Conservation (phyloP, 768 basidiomycete species). For the Boletus coccyginus region DNA sequence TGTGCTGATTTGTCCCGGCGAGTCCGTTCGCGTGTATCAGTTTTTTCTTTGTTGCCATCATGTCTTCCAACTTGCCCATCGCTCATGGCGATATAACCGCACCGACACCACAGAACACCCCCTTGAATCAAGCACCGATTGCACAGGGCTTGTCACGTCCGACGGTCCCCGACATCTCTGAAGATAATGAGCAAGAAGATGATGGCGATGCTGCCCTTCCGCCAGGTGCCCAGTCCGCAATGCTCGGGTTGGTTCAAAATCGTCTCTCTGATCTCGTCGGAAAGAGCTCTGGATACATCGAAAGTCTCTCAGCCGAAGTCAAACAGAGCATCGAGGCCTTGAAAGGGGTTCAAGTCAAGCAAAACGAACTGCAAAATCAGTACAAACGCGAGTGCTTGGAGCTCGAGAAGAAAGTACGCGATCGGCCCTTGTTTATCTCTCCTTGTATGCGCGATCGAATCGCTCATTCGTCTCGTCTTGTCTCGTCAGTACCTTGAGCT, state of each 20-base stretch:
- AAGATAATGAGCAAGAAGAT: slow-evolving; percentile 72
- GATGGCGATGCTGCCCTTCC: slow-evolving; percentile 47
- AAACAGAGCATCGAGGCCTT: slow-evolving; percentile 86
- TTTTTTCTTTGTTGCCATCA: slow-evolving; percentile 35
- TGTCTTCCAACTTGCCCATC: slow-evolving; percentile 74
- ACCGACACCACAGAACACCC: slow-evolving; percentile 95
- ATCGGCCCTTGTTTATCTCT: slow-evolving; percentile 7
- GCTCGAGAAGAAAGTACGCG: slow-evolving; percentile 87
- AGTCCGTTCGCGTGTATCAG: slow-evolving; percentile 18
- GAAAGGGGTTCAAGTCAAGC: slow-evolving; percentile 91
- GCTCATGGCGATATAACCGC: slow-evolving; percentile 61
- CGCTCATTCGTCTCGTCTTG: slow-evolving; percentile 2
- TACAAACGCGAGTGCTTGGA: slow-evolving; percentile 93
- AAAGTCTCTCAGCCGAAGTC: slow-evolving; percentile 76
- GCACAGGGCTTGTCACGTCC: slow-evolving; percentile 78
- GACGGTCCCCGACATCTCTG: slow-evolving; percentile 82
- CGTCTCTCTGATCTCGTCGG: slow-evolving; percentile 84
- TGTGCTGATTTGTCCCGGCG: slow-evolving; percentile 22
- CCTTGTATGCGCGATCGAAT: slow-evolving; percentile 11
- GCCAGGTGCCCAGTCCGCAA: slow-evolving; percentile 54
- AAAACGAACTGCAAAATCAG: slow-evolving; percentile 86
- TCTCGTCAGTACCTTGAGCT: slow-evolving; percentile 63
- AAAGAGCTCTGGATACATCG: slow-evolving; percentile 92
- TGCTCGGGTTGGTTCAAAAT: slow-evolving; percentile 85
- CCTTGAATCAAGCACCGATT: slow-evolving; percentile 79